Base-by-base conservation (phyloP, 352 stramenopile species). In the Phytophthora uliginosa region DNA sequence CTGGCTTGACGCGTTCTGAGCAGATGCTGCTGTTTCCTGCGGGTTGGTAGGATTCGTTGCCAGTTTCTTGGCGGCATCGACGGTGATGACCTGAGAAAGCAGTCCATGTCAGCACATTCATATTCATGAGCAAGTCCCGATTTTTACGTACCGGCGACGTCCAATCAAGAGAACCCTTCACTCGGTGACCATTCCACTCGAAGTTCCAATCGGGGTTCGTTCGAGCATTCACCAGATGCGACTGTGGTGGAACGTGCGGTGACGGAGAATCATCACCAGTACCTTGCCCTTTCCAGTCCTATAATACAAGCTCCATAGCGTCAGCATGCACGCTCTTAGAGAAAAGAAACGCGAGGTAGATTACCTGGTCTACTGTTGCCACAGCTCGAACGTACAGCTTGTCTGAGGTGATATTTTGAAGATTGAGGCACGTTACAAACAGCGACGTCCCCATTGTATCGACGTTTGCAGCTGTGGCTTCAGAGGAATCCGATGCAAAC, bases 151-250 rank as follows among this genome's bases (percentile, higher is more conserved):
- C 85, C 59, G 83, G 77, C 17, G 88, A 93, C 55, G 88, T 85
- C 89, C 88, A 95, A 28, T 88, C 66, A n/a, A 89, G 63, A 31
- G 70, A 61, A 34, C 75, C 69, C 65, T 91, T 84, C 31, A 96
- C 84, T 52, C 74, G 73, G 45, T 91, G 84, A 0, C 85, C 89
- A 66, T 95, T 95, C 81, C 77, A 94, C 26, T 85, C 75, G 59
- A 79, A 77, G 17, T 81, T 65, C 88, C 87, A 96, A 26, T 74
- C 40, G 0, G 76, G 62, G 48, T 96, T 95, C 20, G 88, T 95
- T 56, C 89, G 82, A 36, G 86, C 88, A 63, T 96, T 96, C 38
- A 96, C 89, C 15, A 94, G 66, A 67, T 96, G 89, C 8, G 88
- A 95, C 74, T 96, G 89, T 28, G 89, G 89, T 24, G 81, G 83